Evolutionary conservation across 2,329 filamentous ascomycete species (phyloP).

Genomic region (Grosmannia penicillata): DNA sequence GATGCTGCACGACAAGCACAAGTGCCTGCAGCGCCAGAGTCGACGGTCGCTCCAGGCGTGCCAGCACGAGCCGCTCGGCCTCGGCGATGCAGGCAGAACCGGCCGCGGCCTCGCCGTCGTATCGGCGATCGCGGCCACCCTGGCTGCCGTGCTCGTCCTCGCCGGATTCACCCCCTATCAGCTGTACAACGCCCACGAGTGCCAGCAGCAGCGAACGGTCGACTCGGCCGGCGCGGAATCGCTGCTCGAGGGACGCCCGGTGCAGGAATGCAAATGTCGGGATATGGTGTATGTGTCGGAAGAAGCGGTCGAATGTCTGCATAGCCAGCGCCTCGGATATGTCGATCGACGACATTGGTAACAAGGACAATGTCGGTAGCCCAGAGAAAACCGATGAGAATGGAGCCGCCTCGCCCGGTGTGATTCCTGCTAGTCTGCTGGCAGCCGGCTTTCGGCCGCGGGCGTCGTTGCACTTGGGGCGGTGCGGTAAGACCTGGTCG

Average conservation of each 20-base stretch:
- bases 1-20: slow-evolving; percentile 31
- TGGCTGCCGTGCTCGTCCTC: no score
- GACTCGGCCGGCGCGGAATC: slow-evolving; percentile 40
- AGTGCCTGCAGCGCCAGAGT: slow-evolving; percentile 37
- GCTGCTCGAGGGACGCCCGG: slow-evolving; percentile 43
- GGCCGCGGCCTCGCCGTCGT: no score
- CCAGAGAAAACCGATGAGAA: no score
- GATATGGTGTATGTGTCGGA: slow-evolving; percentile 43
- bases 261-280: slow-evolving; percentile 44
- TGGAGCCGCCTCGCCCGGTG: no score
- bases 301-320: slow-evolving; percentile 41
- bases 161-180: slow-evolving; percentile 42
- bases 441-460: no score
- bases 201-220: slow-evolving; percentile 38
- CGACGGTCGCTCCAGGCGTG: slow-evolving; percentile 38
- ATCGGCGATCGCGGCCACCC: no score
- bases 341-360: slow-evolving; percentile 12
- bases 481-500: background rate
- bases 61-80: slow-evolving; percentile 35
- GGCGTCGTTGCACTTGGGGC: background rate
- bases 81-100: slow-evolving; percentile 41
- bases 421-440: no score
- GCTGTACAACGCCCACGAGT: slow-evolving; percentile 39
- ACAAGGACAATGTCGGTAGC: no score
- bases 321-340: slow-evolving; percentile 33